Percentiles rank a stretch among this genome's conserved stretches.
Evolutionary conservation across 2,329 filamentous ascomycete species (phyloP).

Genomic region (Huntiella omanensis): DNA sequence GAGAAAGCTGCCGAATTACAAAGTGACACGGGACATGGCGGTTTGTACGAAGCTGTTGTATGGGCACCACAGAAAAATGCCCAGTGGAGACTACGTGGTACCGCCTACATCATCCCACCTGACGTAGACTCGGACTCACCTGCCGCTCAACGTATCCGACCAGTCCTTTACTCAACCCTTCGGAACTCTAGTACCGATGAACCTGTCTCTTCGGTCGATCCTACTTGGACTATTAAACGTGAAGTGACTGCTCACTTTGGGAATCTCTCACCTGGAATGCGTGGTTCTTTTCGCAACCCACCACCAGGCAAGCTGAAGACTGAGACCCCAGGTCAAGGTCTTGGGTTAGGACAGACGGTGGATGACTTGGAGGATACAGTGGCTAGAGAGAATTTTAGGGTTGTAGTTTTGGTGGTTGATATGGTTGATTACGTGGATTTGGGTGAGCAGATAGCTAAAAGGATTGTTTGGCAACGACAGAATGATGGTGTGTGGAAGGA

Average conservation of each 20-base stretch:
- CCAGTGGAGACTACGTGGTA: conserved; percentile 74
- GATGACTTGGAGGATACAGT: conserved; percentile 49
- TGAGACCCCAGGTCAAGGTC: conserved; percentile 18
- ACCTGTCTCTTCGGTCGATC: background rate
- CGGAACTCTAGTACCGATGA: conserved; percentile 19
- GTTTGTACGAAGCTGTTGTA: conserved; percentile 65
- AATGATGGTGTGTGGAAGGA: conserved; percentile 13
- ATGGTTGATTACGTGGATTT: conserved; percentile 61
- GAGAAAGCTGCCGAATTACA: conserved; percentile 60
- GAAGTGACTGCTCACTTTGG: conserved; percentile 82
- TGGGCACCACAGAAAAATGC: conserved; percentile 54
- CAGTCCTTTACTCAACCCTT: conserved; percentile 10
- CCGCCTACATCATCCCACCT: conserved; percentile 53
- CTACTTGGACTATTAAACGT: conserved; percentile 52
- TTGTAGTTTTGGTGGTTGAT: conserved; percentile 63
- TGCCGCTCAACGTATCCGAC: background rate
- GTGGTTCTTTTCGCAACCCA: conserved; percentile 58
- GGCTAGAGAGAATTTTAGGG: conserved; percentile 59
- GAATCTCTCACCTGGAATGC: conserved; percentile 64
- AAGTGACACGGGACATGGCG: conserved; percentile 34
- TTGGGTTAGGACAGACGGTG: conserved; percentile 43
- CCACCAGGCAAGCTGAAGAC: conserved; percentile 43
- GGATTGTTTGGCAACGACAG: conserved; percentile 50
- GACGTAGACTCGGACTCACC: conserved; percentile 33
- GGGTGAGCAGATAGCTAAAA: conserved; percentile 38